Percentiles rank a stretch among this genome's conserved stretches.
phyloP scores from a whole-genome alignment of 164 flowering plant species.

The Cinnamomum micranthum region DNA sequence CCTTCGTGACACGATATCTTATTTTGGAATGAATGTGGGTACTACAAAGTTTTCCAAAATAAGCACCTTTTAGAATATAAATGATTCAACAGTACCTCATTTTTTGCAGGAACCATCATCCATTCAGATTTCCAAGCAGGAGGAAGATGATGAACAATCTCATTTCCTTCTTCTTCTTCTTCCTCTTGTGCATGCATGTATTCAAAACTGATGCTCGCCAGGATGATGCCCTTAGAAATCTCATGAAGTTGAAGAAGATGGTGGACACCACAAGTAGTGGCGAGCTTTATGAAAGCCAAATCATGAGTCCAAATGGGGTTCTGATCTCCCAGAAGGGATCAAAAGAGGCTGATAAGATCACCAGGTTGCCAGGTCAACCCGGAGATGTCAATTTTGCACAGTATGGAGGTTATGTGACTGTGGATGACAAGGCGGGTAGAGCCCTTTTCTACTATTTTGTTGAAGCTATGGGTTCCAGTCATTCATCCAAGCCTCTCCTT shows the following conservation, averaged over 20 bases:
- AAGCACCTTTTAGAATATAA: no score
- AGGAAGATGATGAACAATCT: neutral
- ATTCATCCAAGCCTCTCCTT: constrained; percentile 47
- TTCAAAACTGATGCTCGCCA: constrained; percentile 1
- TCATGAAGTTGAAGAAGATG: constrained; percentile 1
- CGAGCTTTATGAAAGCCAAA: neutral
- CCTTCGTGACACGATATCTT: no score
- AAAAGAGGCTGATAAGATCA: constrained; percentile 53
- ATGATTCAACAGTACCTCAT: no score
- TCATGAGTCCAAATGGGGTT: neutral
- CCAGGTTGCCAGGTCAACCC: constrained; percentile 62
- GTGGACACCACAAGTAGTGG: no score
- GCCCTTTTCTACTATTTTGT: constrained; percentile 66
- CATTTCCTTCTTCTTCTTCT: neutral
- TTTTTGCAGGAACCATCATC: no score
- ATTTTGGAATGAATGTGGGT: no score
- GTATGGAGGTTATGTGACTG: constrained; percentile 75
- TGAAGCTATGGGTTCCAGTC: constrained; percentile 34
- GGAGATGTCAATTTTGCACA: constrained; percentile 38
- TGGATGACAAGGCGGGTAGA: constrained; percentile 43
- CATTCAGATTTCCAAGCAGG: no score
- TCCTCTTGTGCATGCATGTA: neutral
- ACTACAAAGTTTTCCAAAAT: no score
- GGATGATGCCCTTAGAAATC: constrained; percentile 2
- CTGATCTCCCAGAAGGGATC: constrained; percentile 26